phyloP scores from a whole-genome alignment of 2,329 filamentous ascomycete species.

The Diaporthe vexans region DNA sequence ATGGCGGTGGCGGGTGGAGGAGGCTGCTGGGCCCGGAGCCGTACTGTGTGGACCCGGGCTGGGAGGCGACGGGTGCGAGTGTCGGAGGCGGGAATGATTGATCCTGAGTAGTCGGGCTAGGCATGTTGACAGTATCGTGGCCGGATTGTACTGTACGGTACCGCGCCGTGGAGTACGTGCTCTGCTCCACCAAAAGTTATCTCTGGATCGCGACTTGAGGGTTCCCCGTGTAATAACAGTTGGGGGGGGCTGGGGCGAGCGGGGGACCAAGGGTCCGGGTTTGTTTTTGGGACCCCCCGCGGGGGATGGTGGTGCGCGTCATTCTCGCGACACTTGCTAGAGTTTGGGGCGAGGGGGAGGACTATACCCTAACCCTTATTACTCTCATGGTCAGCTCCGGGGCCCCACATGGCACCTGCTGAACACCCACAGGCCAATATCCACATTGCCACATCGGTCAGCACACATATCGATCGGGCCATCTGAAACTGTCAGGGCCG shows the following conservation, averaged over 20 bases:
- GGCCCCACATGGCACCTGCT: no score
- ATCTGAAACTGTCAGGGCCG: no score
- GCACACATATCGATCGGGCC: no score
- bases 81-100: conserved; percentile 2
- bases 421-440: no score
- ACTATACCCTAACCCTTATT: neutral
- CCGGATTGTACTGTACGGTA: conserved; percentile 18
- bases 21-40: conserved; percentile 24
- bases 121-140: conserved; percentile 45
- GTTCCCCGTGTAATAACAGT: neutral
- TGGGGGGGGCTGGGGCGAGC: neutral
- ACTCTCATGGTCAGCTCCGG: no score
- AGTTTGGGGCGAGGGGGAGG: neutral
- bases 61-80: neutral
- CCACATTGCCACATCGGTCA: no score
- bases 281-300: no score
- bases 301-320: conserved; percentile 9
- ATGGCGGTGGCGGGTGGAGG: conserved; percentile 64
- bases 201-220: conserved; percentile 14
- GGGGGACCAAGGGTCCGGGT: neutral
- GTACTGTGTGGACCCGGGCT: conserved; percentile 40
- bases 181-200: neutral
- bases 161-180: conserved; percentile 2
- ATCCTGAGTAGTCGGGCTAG: conserved; percentile 49
- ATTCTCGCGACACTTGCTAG: neutral